Base-by-base conservation (phyloP, 1,139 yeast species). In the Candida albicans region DNA sequence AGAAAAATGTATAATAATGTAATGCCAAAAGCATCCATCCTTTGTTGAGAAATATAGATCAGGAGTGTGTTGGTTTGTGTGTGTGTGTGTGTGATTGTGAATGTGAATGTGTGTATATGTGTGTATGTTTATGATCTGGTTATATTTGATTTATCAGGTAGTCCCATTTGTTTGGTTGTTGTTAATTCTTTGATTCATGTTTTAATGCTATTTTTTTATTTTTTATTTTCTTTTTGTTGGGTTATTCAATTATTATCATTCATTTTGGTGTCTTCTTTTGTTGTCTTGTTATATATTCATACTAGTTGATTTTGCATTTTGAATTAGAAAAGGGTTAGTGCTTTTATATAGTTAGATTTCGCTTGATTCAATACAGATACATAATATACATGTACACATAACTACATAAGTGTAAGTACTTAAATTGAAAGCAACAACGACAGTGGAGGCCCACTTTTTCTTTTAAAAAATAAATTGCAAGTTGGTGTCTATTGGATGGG, bases 401-500 rank as follows among this genome's bases (percentile, higher is more conserved):
- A 15, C 29, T 15, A 13, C 22, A 37, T 26, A 30, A 34, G 27
- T 18, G n/a, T n/a, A n/a, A n/a, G n/a, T n/a, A n/a, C n/a, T n/a
- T n/a, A n/a, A n/a, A n/a, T n/a, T n/a, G n/a, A n/a, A n/a, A n/a
- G n/a, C n/a, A n/a, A n/a, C n/a, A n/a, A n/a, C n/a, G n/a, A n/a
- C n/a, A n/a, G n/a, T n/a, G n/a, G n/a, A n/a, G n/a, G n/a, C n/a
- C n/a, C 22, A 18, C 22, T 18, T 5, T 18, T 18, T 18, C 22
- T 22, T 22, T 24, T 35, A 51, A 36, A 68, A 60, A 30, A 68
- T 59, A 60, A 87, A 86, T 52, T 75, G 76, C 53, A 84, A 62
- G 60, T 87, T 87, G 58, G 84, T 81, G 62, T 89, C 96, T 51
- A 87, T 81, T 4, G 95, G 96, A 63, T 89, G 96, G 2, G 93